Base-by-base conservation (phyloP, 352 stramenopile species). In the Globisporangium orthogonon region DNA sequence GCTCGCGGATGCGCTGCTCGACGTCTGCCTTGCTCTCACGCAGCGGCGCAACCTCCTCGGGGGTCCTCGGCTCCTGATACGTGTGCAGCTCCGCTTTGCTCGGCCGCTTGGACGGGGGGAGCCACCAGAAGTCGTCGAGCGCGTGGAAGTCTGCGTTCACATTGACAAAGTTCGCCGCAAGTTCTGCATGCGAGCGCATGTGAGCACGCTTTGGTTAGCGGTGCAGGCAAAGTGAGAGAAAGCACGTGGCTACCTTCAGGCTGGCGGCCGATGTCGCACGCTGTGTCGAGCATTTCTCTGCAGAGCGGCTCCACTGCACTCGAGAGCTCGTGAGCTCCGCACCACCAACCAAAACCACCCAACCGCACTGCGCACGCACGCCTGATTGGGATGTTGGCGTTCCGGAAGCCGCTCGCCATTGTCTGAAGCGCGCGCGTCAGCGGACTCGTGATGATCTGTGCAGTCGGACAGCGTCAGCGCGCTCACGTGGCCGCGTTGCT, bases 371-470 rank as follows among this genome's bases (percentile, higher is more conserved):
- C 35, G 46, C 46, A 51, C 58, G 30, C 52, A 91, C 84, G 64
- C 37, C 85, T 63, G 40, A 91, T 80, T 17, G 83, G 81, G 45
- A 83, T 71, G 15, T 67, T 67, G 17, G 62, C 65, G 52, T 74
- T 68, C 10, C 67, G 68, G 47, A 95, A 95, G 1, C 68, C 78
- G 13, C 73, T 73, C 3, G 80, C 67, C n/a, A 80, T 78, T 7
- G 85, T 95, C 62, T 95, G 74, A 59, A 95, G 84, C 7, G 85
- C 83, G 51, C 85, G 71, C n/a, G 73, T 93, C 54, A 95, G 67
- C 55, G 85, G 85, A 61, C 85, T 95, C 37, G 83, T 76, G 49
- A 95, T 74, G 51, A 95, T 83, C 85, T 94, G 48, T 28, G 23
- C 0, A 23, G 30, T 13, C 43, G 23, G n/a, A 17, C 43, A 47